phyloP scores from a whole-genome alignment of 352 stramenopile species.

The Phytophthora ohioensis region DNA sequence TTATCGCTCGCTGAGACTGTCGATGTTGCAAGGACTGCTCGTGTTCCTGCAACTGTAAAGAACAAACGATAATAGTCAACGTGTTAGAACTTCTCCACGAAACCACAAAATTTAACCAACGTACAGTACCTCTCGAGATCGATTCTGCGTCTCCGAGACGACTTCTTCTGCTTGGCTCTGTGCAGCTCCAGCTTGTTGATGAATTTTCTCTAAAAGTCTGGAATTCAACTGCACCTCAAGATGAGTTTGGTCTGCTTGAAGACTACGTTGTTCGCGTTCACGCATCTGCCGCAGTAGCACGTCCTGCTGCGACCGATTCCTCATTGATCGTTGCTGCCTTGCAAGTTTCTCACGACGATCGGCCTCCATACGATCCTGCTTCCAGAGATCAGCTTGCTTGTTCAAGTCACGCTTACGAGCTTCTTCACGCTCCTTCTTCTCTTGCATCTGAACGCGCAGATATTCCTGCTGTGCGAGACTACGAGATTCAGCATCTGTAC shows the following conservation, averaged over 20 bases:
- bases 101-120: not conserved
- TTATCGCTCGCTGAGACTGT: constrained; percentile 37
- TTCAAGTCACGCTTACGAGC: constrained; percentile 65
- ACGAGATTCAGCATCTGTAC: constrained; percentile 57
- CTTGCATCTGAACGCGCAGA: constrained; percentile 66
- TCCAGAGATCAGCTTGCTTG: constrained; percentile 87
- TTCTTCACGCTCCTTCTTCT: constrained; percentile 74
- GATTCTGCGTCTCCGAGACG: constrained; percentile 74
- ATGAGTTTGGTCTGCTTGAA: constrained; percentile 71
- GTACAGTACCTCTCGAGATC: constrained; percentile 68
- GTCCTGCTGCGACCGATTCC: constrained; percentile 71
- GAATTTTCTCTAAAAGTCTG: constrained; percentile 76
- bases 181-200: constrained; percentile 49
- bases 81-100: constrained; percentile 10
- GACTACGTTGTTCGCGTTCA: constrained; percentile 66
- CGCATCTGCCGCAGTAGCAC: constrained; percentile 75
- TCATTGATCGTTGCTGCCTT: constrained; percentile 58
- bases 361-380: constrained; percentile 65
- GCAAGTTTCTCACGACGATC: constrained; percentile 61
- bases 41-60: constrained; percentile 58
- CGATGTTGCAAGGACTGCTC: constrained; percentile 53
- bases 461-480: constrained; percentile 63
- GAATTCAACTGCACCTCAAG: constrained; percentile 83
- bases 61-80: not conserved
- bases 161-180: constrained; percentile 63